Evolutionary conservation across 257 asterid species (phyloP).

Genomic region (Thymus mandschuricus): DNA sequence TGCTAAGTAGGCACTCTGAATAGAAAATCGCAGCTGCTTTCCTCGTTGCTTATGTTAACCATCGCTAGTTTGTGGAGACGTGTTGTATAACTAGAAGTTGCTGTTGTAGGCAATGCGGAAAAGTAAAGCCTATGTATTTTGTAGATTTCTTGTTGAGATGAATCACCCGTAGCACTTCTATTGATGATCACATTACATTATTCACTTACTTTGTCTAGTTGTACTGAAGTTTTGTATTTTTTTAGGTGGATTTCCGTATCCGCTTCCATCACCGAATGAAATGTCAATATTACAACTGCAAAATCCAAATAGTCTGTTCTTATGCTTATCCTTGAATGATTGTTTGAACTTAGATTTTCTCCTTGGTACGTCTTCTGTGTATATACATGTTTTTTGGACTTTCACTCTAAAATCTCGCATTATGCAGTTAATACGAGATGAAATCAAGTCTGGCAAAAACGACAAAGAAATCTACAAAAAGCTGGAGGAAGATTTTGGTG

Average conservation of each 20-base stretch:
- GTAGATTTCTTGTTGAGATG: slow-evolving; percentile 9
- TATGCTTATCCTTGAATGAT: background rate
- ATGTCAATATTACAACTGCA: background rate
- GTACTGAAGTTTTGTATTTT: background rate
- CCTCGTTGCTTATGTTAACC: slow-evolving; percentile 12
- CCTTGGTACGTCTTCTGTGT: background rate
- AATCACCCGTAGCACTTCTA: background rate
- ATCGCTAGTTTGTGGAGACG: background rate
- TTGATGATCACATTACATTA: slow-evolving; percentile 6
- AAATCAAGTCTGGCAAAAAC: slow-evolving; percentile 70
- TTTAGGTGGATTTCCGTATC: background rate
- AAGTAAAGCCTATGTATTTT: background rate
- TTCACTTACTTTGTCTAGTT: background rate
- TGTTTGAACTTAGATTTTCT: slow-evolving; percentile 1
- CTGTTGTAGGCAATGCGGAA: slow-evolving; percentile 23
- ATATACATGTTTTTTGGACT: background rate
- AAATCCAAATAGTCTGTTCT: background rate
- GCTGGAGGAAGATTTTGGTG: slow-evolving; percentile 91
- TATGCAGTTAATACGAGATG: slow-evolving; percentile 72
- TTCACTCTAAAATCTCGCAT: slow-evolving; percentile 23
- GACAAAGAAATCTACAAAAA: slow-evolving; percentile 86
- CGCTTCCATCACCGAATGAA: background rate
- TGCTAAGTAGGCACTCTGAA: background rate
- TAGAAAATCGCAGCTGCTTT: background rate
- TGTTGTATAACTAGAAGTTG: background rate